phyloP scores from a whole-genome alignment of 805 yeast species.

The Metschnikowia orientalis region DNA sequence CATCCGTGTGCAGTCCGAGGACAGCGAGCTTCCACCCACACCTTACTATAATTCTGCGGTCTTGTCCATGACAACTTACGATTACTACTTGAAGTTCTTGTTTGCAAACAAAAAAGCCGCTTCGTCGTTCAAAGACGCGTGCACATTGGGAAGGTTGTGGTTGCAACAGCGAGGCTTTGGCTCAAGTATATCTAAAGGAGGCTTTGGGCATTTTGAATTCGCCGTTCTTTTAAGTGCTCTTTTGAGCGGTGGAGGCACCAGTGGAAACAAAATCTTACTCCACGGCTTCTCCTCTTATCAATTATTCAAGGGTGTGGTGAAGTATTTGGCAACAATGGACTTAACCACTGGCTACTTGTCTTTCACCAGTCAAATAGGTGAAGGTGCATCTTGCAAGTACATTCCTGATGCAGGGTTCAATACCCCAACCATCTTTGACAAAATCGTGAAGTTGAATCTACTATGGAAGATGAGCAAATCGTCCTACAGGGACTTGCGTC shows the following conservation, averaged over 20 bases:
- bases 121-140: constrained; percentile 82
- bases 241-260: constrained; percentile 74
- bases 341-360: constrained; percentile 60
- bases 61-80: constrained; percentile 62
- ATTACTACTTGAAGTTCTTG: constrained; percentile 67
- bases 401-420: constrained; percentile 55
- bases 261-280: constrained; percentile 70
- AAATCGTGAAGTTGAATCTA: constrained; percentile 69
- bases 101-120: constrained; percentile 72
- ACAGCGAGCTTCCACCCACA: constrained; percentile 59
- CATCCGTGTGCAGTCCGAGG: constrained; percentile 59
- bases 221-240: constrained; percentile 75
- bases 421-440: constrained; percentile 74
- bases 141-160: constrained; percentile 86
- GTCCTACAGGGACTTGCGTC: constrained; percentile 58
- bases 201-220: constrained; percentile 92
- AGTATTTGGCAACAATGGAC: constrained; percentile 78
- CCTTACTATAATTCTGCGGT: constrained; percentile 84
- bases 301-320: constrained; percentile 82
- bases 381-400: constrained; percentile 38
- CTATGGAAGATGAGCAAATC: constrained; percentile 74
- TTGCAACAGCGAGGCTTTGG: constrained; percentile 78
- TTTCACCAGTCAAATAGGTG: constrained; percentile 55
- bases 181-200: constrained; percentile 60
- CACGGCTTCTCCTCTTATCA: constrained; percentile 93